A percentile compares a stretch with the other conserved stretches of the same genome.
phyloP scores from a whole-genome alignment of 805 yeast species.

The Candida odintsovae region DNA sequence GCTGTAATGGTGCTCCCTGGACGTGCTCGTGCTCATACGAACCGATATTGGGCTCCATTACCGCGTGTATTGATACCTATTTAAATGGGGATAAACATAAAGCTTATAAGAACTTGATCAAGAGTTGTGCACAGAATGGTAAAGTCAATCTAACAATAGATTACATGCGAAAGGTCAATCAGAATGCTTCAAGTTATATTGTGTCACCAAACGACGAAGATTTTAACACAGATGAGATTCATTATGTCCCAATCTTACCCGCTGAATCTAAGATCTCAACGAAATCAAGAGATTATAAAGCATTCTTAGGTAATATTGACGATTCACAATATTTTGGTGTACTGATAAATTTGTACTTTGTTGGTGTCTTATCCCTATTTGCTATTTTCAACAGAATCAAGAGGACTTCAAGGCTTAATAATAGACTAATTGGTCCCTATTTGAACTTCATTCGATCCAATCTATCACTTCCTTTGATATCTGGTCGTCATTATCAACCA shows the following conservation, averaged over 20 bases:
- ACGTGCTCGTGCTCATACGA: conserved; percentile 15
- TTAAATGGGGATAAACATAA: conserved; percentile 2
- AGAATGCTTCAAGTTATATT: conserved; percentile 9
- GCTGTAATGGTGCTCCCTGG: conserved; percentile 12
- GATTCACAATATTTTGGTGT: conserved; percentile 17
- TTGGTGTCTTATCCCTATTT: conserved; percentile 12
- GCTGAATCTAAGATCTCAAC: conserved; percentile 3
- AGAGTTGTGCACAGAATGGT: conserved; percentile 6
- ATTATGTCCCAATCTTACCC: conserved; percentile 15
- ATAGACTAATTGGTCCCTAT: conserved; percentile 8
- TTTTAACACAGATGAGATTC: background rate
- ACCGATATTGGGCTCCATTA: conserved; percentile 16
- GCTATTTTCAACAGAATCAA: conserved; percentile 17
- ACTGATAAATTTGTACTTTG: conserved; percentile 18
- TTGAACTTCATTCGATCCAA: conserved; percentile 13
- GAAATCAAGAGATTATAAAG: conserved; percentile 18
- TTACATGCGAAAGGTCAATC: conserved; percentile 2
- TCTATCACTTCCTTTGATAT: conserved; percentile 15
- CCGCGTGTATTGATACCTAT: conserved; percentile 16
- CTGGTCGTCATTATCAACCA: conserved; percentile 19
- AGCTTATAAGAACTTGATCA: conserved; percentile 6
- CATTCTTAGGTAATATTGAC: conserved; percentile 23
- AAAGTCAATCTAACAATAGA: conserved; percentile 6
- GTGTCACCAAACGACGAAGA: conserved; percentile 4
- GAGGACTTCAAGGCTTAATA: conserved; percentile 9